phyloP scores from a whole-genome alignment of 2,329 filamentous ascomycete genomes.

The Scedosporium apiospermum region DNA sequence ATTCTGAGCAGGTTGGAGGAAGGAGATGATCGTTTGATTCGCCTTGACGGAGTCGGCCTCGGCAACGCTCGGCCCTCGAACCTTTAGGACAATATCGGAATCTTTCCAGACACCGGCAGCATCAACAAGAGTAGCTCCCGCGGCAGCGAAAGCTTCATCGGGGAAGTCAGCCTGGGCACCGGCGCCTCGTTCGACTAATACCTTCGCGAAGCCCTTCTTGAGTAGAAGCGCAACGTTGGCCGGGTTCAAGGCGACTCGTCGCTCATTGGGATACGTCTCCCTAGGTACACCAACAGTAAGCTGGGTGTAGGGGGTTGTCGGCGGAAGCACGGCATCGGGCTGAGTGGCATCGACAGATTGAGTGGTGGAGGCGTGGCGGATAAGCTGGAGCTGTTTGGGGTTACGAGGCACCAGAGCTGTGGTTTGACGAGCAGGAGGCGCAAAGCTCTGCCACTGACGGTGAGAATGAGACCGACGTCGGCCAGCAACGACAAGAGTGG shows the following conservation, averaged over 20 bases:
- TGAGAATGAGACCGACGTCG: constrained; percentile 3
- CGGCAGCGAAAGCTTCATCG: constrained; percentile 66
- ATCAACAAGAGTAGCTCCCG: constrained; percentile 70
- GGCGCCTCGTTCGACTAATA: constrained; percentile 75
- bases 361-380: constrained; percentile 6
- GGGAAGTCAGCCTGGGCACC: constrained; percentile 67
- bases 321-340: constrained; percentile 18
- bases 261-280: constrained; percentile 70
- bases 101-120: constrained; percentile 59
- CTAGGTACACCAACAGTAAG: constrained; percentile 71
- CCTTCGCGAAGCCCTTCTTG: constrained; percentile 73
- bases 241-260: constrained; percentile 75
- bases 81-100: constrained; percentile 75
- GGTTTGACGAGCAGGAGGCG: not conserved
- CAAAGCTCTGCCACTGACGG: constrained; percentile 2
- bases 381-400: constrained; percentile 1
- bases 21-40: constrained; percentile 68
- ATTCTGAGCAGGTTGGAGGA: constrained; percentile 77
- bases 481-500: not conserved
- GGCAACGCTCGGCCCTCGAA: constrained; percentile 61
- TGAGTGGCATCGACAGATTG: not conserved
- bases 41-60: constrained; percentile 61
- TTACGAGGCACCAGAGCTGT: constrained; percentile 1
- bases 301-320: constrained; percentile 54
- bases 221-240: constrained; percentile 72